A percentile compares a stretch with the other conserved stretches of the same genome.
phyloP scores from a whole-genome alignment of 1,284 basidiomycete genomes.

The Ustilago crameri region DNA sequence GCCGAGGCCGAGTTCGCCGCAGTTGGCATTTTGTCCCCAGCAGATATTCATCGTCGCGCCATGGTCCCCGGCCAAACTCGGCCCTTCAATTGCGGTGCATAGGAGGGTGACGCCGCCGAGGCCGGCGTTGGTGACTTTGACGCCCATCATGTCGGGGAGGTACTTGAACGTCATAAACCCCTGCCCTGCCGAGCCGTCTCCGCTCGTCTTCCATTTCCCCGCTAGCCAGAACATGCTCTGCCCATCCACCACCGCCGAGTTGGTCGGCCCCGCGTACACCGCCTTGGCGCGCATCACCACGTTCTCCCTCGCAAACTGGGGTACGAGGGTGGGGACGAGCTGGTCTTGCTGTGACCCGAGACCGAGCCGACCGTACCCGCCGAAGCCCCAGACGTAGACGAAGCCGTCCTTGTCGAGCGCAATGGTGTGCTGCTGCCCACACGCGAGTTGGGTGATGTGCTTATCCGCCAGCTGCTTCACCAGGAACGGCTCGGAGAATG shows the following conservation, averaged over 20 bases:
- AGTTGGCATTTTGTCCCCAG: slow-evolving; percentile 80
- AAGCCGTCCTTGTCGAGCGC: slow-evolving; percentile 79
- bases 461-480: slow-evolving; percentile 77
- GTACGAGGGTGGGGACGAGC: slow-evolving; percentile 58
- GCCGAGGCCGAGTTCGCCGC: slow-evolving; percentile 85
- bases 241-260: slow-evolving; percentile 83
- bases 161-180: slow-evolving; percentile 57
- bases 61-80: slow-evolving; percentile 69
- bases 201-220: slow-evolving; percentile 85
- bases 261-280: slow-evolving; percentile 83
- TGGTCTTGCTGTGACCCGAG: slow-evolving; percentile 83
- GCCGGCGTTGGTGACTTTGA: slow-evolving; percentile 71
- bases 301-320: slow-evolving; percentile 71
- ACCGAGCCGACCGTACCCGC: slow-evolving; percentile 70
- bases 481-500: slow-evolving; percentile 75
- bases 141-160: slow-evolving; percentile 61
- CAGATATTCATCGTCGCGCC: slow-evolving; percentile 80
- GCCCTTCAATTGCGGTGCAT: slow-evolving; percentile 76
- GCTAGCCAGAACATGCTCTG: slow-evolving; percentile 80
- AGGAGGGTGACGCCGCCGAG: slow-evolving; percentile 93
- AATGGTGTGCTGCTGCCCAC: slow-evolving; percentile 85
- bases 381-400: slow-evolving; percentile 75
- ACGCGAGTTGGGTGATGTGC: slow-evolving; percentile 82
- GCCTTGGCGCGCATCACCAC: slow-evolving; percentile 75
- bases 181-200: slow-evolving; percentile 76